A percentile compares a stretch with the other conserved stretches of the same genome.
phyloP scores from a whole-genome alignment of 2,329 filamentous ascomycete species.

The Sporothrix brasiliensis region DNA sequence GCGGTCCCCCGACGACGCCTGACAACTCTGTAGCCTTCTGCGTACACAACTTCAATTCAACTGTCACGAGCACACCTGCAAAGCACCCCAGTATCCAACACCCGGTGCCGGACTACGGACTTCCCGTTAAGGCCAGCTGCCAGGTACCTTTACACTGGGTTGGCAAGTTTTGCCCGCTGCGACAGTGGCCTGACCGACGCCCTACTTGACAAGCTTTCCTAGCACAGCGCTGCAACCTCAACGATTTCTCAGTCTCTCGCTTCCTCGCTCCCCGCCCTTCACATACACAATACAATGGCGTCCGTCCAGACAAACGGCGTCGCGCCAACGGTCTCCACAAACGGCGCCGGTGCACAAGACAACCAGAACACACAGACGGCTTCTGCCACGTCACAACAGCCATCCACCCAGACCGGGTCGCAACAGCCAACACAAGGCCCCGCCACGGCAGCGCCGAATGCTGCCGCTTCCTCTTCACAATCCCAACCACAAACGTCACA shows the following conservation, averaged over 20 bases:
- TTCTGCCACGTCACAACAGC: slow-evolving; percentile 32
- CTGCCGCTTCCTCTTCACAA: slow-evolving; percentile 20
- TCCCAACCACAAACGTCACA: slow-evolving; percentile 37
- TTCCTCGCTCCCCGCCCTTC: not conserved
- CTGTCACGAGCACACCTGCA: not conserved
- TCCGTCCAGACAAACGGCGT: slow-evolving; percentile 57
- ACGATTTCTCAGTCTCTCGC: not conserved
- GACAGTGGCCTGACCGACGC: not conserved
- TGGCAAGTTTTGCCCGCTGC: not conserved
- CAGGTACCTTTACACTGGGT: not conserved
- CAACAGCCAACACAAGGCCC: slow-evolving; percentile 25
- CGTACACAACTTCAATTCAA: not conserved
- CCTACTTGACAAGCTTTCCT: not conserved
- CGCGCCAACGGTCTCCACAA: slow-evolving; percentile 41
- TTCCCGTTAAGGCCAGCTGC: too few relatives aligned
- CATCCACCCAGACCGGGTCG: slow-evolving; percentile 2
- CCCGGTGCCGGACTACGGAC: not conserved
- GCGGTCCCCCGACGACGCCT: not conserved
- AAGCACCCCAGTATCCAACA: not conserved
- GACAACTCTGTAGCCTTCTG: not conserved
- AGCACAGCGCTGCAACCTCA: not conserved
- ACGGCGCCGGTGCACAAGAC: slow-evolving; percentile 30
- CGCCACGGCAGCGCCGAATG: slow-evolving; percentile 15
- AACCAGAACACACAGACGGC: slow-evolving; percentile 33
- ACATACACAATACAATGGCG: slow-evolving; percentile 30